Base-by-base conservation (phyloP, 2,329 filamentous ascomycete genomes). In the Beauveria sp. region DNA sequence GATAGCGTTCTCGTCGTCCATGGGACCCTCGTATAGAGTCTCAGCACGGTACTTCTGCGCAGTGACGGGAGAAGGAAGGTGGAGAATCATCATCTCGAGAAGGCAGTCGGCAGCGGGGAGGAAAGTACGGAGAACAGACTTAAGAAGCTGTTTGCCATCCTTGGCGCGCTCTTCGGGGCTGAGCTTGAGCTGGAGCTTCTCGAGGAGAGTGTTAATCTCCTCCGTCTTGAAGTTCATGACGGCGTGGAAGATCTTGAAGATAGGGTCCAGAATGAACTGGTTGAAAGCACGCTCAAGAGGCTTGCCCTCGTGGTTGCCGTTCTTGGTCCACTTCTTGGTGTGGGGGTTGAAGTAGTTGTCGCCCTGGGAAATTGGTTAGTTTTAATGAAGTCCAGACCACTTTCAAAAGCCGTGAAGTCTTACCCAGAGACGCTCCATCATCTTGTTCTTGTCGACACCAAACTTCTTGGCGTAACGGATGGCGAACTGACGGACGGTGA, bases 311-410 rank as follows among this genome's bases (percentile, higher is more conserved):
- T 91, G 81, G 67, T 84, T 89, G 70, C 82, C 83, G 76, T 81
- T 85, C 85, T 90, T 97, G 79, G 92, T 93, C 94, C 94, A 99
- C 88, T 99, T 99, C 91, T 97, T 99, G 84, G 94, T 99, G 82
- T 91, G 86, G 71, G 94, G 91, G 87, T 99, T 97, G 90, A 99
- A 99, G 87, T 86, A 99, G 86, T 92, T 97, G 88, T 99, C 94
- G 70, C 94, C 94, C 78, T 80, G 58, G 16, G 59, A 50, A 16
- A n/a, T 26, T 26, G 26, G 43, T 62, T 59, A 62, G 51, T 28
- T 30, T 16, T 1, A 22, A 20, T 40, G 10, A 3, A 24, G 34
- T 26, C 3, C 18, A 28, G 28, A 16, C 16, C 1, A 10, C 3
- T 41, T 3, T 12, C 10, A 20, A 47, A n/a, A 26, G n/a, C 28